Base-by-base conservation (phyloP, 2,329 filamentous ascomycete genomes). In the Pezicula rhizophila region DNA sequence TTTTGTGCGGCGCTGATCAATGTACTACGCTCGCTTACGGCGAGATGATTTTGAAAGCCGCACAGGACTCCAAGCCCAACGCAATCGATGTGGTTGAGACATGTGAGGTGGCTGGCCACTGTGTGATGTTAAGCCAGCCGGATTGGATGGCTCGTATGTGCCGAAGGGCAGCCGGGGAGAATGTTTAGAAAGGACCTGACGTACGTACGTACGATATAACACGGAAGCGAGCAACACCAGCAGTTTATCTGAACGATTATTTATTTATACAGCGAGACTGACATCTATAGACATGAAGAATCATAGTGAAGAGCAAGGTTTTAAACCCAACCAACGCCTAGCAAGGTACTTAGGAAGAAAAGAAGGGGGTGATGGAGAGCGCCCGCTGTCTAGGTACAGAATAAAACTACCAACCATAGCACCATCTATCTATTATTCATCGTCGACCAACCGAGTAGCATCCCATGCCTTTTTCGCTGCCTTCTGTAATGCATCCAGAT, bases 401-500 rank as follows among this genome's bases (percentile, higher is more conserved):
- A 31, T 10, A 31, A 18, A 5, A 33, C 17, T 18, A 8, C 20
- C 38, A 17, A 42, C 8, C 23, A 12, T 46, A 28, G 20, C 17
- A 18, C 43, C 11, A 37, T 23, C 17, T 18, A 17, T 23, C 25
- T 20, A 44, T 42, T 49, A 65, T 49, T 65, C 62, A 52, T 63
- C 63, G 57, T 67, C 65, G 1, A 74, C 66, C 51, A 73, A 58
- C 46, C 63, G 65, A 48, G 61, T 65, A 33, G 55, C 68, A 45
- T 74, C 67, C 57, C 67, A 67, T 14, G 75, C 76, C 56, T 69
- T 60, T 52, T 63, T 66, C 8, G 84, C 83, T 14, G 77, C 74
- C 41, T 74, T 74, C 37, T 73, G 59, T 38, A 87, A 64, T 1
- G 64, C 63, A 1, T 84, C 81, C 53, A 85, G 64, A 56, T 84